Evolutionary conservation across 2,329 filamentous ascomycete species (phyloP).

Genomic region (Peltaster fructicola): DNA sequence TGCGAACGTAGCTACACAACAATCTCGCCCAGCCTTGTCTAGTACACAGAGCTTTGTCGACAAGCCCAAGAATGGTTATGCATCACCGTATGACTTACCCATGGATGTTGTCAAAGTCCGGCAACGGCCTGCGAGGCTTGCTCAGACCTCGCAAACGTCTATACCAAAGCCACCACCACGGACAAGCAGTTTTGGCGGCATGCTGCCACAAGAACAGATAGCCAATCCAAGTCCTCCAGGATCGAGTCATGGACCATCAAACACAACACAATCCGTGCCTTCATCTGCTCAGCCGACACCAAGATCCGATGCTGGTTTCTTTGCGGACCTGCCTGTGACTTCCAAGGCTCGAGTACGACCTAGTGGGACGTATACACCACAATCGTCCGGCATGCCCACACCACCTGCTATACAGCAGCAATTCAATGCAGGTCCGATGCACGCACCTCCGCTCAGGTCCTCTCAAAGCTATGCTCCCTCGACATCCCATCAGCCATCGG

Average conservation of each 20-base stretch:
- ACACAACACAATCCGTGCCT: slow-evolving; percentile 5
- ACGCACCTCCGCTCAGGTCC: too few species aligned
- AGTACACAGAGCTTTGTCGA: slow-evolving; percentile 64
- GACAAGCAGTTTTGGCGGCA: slow-evolving; percentile 38
- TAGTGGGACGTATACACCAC: slow-evolving; percentile 13
- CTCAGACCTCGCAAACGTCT: slow-evolving; percentile 21
- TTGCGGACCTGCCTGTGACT: slow-evolving; percentile 29
- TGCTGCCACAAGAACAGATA: not conserved
- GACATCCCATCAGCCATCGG: slow-evolving; percentile 9
- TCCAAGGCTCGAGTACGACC: slow-evolving; percentile 21
- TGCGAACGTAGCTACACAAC: slow-evolving; percentile 4
- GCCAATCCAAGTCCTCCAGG: slow-evolving; percentile 22
- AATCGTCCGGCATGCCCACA: slow-evolving; percentile 6
- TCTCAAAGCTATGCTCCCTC: slow-evolving; percentile 8
- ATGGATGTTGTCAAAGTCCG: slow-evolving; percentile 63
- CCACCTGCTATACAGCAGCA: too few species aligned
- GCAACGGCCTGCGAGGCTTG: slow-evolving; percentile 33
- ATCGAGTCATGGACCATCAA: slow-evolving; percentile 20
- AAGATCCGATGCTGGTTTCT: slow-evolving; percentile 25
- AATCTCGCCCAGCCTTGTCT: slow-evolving; percentile 26
- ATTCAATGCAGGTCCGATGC: too few species aligned
- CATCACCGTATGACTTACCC: slow-evolving; percentile 87
- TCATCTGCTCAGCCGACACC: slow-evolving; percentile 11
- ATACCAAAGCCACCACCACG: slow-evolving; percentile 35
- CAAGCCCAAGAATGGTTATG: slow-evolving; percentile 80